Evolutionary conservation across 1,284 basidiomycete species (phyloP), one percentile per base, ranked within the genome.

Genomic region (Peniophora sp.): DNA sequence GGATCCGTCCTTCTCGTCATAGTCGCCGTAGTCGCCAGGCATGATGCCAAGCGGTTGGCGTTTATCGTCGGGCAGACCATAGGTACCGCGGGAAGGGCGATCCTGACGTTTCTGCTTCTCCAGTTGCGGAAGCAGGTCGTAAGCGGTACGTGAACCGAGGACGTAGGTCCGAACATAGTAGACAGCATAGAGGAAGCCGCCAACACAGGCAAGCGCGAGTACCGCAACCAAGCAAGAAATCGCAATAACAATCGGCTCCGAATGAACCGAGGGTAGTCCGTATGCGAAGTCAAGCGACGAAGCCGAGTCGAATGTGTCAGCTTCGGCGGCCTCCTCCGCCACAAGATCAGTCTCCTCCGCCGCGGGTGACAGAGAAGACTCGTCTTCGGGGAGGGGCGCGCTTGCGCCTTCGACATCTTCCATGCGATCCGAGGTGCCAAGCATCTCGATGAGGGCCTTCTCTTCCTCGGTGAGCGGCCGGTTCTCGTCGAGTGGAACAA

Each of bases 181-280:
- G 49, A 58, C 50, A 46, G 68, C 60, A 54, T 68, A 74, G 25
- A 75, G 54, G 9, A 58, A 59, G 22, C 63, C 58, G 41, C 63
- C 59, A 27, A 73, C 54, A 53, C 69, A 71, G 14, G 62, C 57
- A 9, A 77, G 53, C 1, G 63, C 58, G 48, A 74, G 52, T 22
- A 74, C 56, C 1, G 70, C 67, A 23, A 65, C 63, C 14, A 69
- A 23, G 52, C 67, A 70, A 11, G 71, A 69, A 48, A 70, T 57
- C 27, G 63, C 60, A 32, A 75, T 57, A 11, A 69, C 59, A 19
- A 68, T 51, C 43, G 27, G 51, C 45, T 47, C 41, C 47, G 56
- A 38, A 0, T 53, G 56, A 1, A 54, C 54, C 19, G 55, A 55
- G 0, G 57, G 54, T 38, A 56, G 58, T 3, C 53, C 3, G 19